Conservation (phyloP, 2,329 filamentous ascomycete genomes). For the Pestalotiopsis sp. region DNA sequence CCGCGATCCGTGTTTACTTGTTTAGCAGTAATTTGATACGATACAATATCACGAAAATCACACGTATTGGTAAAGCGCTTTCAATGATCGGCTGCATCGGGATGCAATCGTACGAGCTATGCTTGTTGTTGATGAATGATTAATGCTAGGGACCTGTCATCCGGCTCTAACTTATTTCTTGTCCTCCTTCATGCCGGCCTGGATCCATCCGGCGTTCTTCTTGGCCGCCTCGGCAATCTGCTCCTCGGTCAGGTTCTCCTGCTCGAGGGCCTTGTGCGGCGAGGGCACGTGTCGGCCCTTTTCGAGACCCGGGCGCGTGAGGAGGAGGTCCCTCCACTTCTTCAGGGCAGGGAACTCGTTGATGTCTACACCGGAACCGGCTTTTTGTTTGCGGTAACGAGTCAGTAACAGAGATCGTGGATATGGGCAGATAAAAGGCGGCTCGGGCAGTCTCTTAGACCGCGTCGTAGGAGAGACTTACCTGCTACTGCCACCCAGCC, state of each 20-base stretch:
- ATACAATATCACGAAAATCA: neutral
- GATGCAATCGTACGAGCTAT: too few relatives aligned
- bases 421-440: too few relatives aligned
- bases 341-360: constrained; percentile 63
- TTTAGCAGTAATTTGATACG: too few relatives aligned
- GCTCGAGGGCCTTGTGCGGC: constrained; percentile 56
- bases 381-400: constrained; percentile 19
- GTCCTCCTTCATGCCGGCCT: constrained; percentile 64
- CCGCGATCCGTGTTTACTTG: too few relatives aligned
- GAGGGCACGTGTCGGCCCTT: constrained; percentile 61
- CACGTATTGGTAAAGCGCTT: neutral
- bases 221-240: constrained; percentile 53
- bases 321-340: constrained; percentile 60
- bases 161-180: constrained; percentile 37
- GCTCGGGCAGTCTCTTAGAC: too few relatives aligned
- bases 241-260: constrained; percentile 36
- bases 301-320: constrained; percentile 50
- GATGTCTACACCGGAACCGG: constrained; percentile 63
- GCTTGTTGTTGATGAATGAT: too few relatives aligned
- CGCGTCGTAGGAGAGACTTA: neutral
- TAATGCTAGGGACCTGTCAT: too few relatives aligned
- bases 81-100: too few relatives aligned
- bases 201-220: constrained; percentile 56
- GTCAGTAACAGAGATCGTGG: too few relatives aligned
- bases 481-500: constrained; percentile 7